phyloP scores from a whole-genome alignment of 106 monocot species.

The Acorus calamus region DNA sequence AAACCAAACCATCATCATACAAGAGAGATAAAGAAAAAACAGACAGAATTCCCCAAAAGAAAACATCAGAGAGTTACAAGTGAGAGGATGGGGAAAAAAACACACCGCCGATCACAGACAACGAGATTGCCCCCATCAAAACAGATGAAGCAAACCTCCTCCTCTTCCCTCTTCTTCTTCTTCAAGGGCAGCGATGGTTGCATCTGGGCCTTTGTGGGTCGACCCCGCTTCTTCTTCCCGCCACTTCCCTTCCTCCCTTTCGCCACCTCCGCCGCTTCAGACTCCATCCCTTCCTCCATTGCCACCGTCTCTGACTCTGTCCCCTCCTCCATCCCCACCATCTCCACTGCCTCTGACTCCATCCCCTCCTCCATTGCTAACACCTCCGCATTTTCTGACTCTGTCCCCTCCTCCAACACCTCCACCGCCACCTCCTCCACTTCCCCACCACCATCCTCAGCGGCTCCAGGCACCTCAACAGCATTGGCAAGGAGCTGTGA shows the following conservation, averaged over 20 bases:
- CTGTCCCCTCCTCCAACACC: not conserved
- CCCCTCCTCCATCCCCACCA: not conserved
- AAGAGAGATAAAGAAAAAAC: not conserved
- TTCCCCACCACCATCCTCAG: not conserved
- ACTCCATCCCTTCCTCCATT: not conserved
- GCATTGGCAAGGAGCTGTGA: too few species aligned
- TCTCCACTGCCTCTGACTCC: conserved; percentile 22
- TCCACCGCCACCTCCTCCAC: conserved; percentile 1
- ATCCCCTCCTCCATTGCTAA: not conserved
- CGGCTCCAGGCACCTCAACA: not conserved
- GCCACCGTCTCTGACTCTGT: not conserved
- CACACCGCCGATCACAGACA: conserved; percentile 75
- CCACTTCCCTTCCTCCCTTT: not conserved
- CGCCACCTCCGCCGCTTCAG: not conserved
- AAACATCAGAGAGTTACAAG: not conserved
- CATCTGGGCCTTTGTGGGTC: conserved; percentile 44
- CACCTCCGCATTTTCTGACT: not conserved
- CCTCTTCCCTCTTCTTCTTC: conserved; percentile 49
- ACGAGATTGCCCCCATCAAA: conserved; percentile 90
- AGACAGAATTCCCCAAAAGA: not conserved
- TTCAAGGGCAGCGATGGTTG: conserved; percentile 5
- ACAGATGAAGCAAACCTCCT: conserved; percentile 92
- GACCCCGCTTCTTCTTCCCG: conserved; percentile 63
- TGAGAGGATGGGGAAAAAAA: not conserved
- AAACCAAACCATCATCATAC: not conserved